These are phyloP conservation scores for Musa itinerans DNA, from an alignment of 176 grass and related monocot genomes.

Conservation along the genomic window DNA sequence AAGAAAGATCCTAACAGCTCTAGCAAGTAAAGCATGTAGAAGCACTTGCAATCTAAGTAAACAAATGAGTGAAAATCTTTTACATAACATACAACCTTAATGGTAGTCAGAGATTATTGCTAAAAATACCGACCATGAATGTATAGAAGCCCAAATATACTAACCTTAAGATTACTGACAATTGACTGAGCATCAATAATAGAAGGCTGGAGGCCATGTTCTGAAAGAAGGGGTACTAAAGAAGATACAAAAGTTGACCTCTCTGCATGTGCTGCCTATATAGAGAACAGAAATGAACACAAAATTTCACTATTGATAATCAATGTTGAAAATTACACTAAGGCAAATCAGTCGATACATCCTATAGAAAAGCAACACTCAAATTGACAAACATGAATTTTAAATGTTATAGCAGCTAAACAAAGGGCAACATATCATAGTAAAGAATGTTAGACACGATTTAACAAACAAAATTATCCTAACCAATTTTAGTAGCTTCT, in stretches of 20 bases:
- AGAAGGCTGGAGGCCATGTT: conserved; percentile 74
- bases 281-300: conserved; percentile 26
- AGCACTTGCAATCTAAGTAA: too few species aligned
- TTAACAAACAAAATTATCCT: too few species aligned
- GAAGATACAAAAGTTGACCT: conserved; percentile 88
- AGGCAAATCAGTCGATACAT: not conserved
- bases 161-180: conserved; percentile 75
- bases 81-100: not conserved
- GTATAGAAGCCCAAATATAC: conserved; percentile 9
- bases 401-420: not conserved
- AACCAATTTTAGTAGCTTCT: too few species aligned
- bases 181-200: conserved; percentile 85
- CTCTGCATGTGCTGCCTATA: conserved; percentile 85
- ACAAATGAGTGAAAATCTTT: not conserved
- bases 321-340: not conserved
- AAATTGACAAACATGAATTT: not conserved
- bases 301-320: not conserved
- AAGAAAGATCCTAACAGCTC: too few species aligned
- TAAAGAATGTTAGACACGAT: too few species aligned
- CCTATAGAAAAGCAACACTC: not conserved
- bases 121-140: not conserved
- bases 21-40: too few species aligned
- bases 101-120: not conserved
- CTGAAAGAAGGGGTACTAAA: conserved; percentile 76
- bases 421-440: not conserved